Evolutionary conservation across 2,329 filamentous ascomycete genomes (phyloP), one percentile per base, ranked within the genome.

Genomic region (Penicillium aurantiogriseum): DNA sequence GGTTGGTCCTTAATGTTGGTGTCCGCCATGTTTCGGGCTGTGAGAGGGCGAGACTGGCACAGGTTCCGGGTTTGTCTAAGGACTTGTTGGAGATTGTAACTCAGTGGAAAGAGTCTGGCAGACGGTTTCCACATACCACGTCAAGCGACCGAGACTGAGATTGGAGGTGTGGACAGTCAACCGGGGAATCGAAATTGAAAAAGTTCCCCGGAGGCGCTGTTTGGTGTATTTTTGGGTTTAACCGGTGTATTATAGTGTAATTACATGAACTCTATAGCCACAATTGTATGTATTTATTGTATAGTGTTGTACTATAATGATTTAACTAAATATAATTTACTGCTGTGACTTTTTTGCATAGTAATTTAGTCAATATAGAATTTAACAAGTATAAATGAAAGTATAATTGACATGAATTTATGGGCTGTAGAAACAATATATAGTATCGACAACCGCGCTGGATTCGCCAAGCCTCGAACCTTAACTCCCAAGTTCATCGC

Each of bases 111-210:
- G 19, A 63, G 40, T 46, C 61, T 66, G 23, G 51, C 47, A 55
- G 60, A 56, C 53, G 51, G 36, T 59, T 67, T 73, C 69, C 69
- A 70, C 72, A 74, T 74, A 50, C 70, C 71, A 68, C 55, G 44
- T 40, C 45, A 39, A 43, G 42, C 47, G 51, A 51, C 36, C 45
- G 45, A 45, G 47, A 44, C 49, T 46, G 51, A 38, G 45, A 55
- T 50, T 44, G 23, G 55, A 31, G 45, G 47, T 45, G 38, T 33
- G 27, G 49, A 36, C 3, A 31, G 44, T 54, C 27, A 43, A 38
- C 40, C 43, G 31, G 45, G 58, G 62, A 58, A 51, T 60, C 57
- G 35, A 58, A 35, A 47, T 59, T 57, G 49, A 57, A 53, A 56
- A 57, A 53, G 35, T 57, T 35, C 49, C 47, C 27, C 54, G 49